phyloP scores from a whole-genome alignment of 208 protist genomes.

The Leptomonas pyrrhocoris region DNA sequence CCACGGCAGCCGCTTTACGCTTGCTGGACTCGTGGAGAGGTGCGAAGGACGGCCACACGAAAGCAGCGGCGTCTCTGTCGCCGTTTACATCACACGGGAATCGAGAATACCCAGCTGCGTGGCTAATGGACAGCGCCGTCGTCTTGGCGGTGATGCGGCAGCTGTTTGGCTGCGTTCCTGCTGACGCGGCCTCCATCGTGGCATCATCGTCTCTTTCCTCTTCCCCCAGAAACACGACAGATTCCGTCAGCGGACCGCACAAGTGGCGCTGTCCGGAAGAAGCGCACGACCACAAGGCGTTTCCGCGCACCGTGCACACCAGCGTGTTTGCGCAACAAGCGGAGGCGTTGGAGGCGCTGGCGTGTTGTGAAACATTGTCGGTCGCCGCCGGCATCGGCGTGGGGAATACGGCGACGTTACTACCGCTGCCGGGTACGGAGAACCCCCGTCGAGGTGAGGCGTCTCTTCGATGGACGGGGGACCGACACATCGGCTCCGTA shows the following conservation, averaged over 20 bases:
- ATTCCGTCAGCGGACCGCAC: constrained; percentile 1
- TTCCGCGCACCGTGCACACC: constrained; percentile 21
- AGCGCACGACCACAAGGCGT: constrained; percentile 19
- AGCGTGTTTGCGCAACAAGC: constrained; percentile 30
- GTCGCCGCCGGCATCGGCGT: neutral
- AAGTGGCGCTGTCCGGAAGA: constrained; percentile 19
- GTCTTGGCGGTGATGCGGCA: constrained; percentile 5
- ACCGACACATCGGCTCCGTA: neutral
- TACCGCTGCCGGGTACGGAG: neutral
- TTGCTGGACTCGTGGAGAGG: constrained; percentile 3
- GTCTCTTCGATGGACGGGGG: neutral
- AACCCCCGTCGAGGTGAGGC: neutral
- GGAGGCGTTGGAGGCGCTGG: constrained; percentile 21
- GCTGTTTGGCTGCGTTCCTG: constrained; percentile 11
- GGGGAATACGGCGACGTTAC: neutral
- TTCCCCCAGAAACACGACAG: neutral
- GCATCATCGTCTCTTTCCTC: neutral
- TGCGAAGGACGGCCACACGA: neutral
- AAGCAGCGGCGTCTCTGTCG: no score
- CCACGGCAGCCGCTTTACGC: neutral
- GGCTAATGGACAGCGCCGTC: neutral
- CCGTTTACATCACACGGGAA: neutral
- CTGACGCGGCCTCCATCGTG: neutral
- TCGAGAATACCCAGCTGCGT: neutral
- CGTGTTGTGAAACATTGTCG: constrained; percentile 15